Base-by-base conservation (phyloP, 108 stramenopile genomes). In the Fistulifera pelliculosa region DNA sequence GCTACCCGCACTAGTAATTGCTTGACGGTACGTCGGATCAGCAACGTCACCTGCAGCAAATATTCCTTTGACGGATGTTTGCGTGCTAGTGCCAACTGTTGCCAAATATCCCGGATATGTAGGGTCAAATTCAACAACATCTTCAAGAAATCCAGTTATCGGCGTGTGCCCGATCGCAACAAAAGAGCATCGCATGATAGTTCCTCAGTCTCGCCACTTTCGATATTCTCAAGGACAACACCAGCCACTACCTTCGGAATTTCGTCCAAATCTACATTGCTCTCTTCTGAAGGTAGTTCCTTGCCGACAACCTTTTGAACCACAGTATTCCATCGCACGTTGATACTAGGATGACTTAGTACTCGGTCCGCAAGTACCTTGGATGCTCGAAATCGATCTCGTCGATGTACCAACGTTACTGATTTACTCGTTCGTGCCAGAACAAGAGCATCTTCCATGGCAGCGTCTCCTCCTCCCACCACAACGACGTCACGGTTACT, bases 1-100 rank as follows among this genome's bases (percentile, higher is more conserved):
- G 67, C 82, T 90, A 40, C 96, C 94, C 0, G 96, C 96, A 44
- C 80, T 79, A 11, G 94, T 97, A 56, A 93, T 88, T 12, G 92
- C 96, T 72, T 97, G 96, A 27, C 96, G 90, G 57, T 97, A 97
- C 26, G 92, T 59, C 27, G 81, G 65, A 76, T 97, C 96, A 7
- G 90, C 73, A 13, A 94, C 94, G 68, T 97, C 96, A 2, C 96
- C 96, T 18, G 92, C 93, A 0, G 96, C 94, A 71, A 94, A 97
- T 55, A 96, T 92, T 47, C 96, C 96, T 27, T 77, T 71, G 12
- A 96, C 83, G 24, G 84, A 88, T 1, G 94, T 94, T 42, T 69
- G 65, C 2, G 94, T 95, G 25, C 71, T 75, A 7, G 45, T 41
- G 17, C 68, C 80, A 56, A 56, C 17, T 0, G 81, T 77, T 24